Evolutionary conservation across 768 basidiomycete species (phyloP), one percentile per base, ranked within the genome.

Genomic region (Mycena belliarum): DNA sequence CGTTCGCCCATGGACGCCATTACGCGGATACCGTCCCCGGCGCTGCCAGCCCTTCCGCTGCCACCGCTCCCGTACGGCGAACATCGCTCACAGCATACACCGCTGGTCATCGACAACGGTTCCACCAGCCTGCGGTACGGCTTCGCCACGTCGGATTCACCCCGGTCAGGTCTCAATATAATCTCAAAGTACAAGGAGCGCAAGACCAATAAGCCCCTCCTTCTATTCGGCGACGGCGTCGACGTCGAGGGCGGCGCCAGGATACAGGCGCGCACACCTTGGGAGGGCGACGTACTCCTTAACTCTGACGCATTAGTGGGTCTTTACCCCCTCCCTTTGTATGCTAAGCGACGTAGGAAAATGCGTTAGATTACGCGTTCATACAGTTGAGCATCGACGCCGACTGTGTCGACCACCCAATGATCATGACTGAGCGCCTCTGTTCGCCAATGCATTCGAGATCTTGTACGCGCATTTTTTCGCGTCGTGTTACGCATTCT

Each of bases 271-370:
- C 87, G 84, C 66, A 86, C 85, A 0, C 88, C 96, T 52, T 98
- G 91, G 88, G 97, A 99, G 69, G 95, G 93, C 9, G 97, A 98
- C 68, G 85, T 97, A 21, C 71, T 98, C 45, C 79, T 93, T 64
- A 95, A 94, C 72, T 91, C 89, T 64, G 97, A 98, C 73, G 88
- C 93, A 24, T 76, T 98, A 81, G 96, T 98, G 74, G 74, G 91
- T 79, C 26, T 23, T 9, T 43, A 6, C 50, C 52, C 54, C 4
- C 41, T 41, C n/a, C 53, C 20, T 37, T 15, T 20, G 69, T 47
- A 54, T 56, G 37, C 47, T 68, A 46, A 59, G 51, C 45, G 72
- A 65, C 70, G 65, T 78, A 98, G 96, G 97, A 99, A 80, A 87
- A 93, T 70, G 91, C 91, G 8, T 76, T 99, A 53, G 97, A 99